Conservation (phyloP, 2,329 filamentous ascomycete species). For the Graphilbum ipis-grandicollis region DNA sequence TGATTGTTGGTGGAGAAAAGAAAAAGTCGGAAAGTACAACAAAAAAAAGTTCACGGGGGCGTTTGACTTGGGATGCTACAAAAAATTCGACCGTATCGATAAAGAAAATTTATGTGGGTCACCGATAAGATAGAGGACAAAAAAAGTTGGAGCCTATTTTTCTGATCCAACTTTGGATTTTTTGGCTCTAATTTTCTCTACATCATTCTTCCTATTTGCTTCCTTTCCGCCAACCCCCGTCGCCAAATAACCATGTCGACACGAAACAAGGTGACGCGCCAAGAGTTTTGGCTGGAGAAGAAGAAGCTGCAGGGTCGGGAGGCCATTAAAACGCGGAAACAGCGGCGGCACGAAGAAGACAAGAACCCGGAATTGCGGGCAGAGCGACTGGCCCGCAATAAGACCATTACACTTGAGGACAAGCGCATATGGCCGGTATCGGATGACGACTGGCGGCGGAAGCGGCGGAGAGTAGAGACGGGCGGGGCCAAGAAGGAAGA, state of each 20-base stretch:
- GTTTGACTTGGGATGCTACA: too few species aligned
- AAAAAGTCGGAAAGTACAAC: constrained; percentile 7
- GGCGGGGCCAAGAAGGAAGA: constrained; percentile 13
- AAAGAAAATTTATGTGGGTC: too few species aligned
- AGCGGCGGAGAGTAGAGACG: constrained; percentile 29
- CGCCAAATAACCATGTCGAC: constrained; percentile 7
- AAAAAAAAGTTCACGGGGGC: constrained; percentile 10
- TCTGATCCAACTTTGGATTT: too few species aligned
- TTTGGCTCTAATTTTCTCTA: too few species aligned
- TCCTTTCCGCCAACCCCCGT: too few species aligned
- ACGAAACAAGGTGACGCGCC: constrained; percentile 63
- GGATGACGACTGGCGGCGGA: constrained; percentile 38
- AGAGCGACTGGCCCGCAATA: constrained; percentile 58
- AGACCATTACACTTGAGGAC: constrained; percentile 65
- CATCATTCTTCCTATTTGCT: too few species aligned
- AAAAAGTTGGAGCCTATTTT: too few species aligned
- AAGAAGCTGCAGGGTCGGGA: constrained; percentile 33
- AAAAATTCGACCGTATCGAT: too few species aligned
- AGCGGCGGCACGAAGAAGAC: constrained; percentile 68
- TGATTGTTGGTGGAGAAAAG: not conserved
- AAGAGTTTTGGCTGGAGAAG: constrained; percentile 60
- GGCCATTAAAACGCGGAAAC: constrained; percentile 60
- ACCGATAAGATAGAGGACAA: too few species aligned
- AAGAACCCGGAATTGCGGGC: constrained; percentile 62
- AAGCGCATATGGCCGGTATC: constrained; percentile 85